These are phyloP conservation scores for Taphrina deformans DNA, from an alignment of 1,139 yeast species.

Conservation along the genomic window DNA sequence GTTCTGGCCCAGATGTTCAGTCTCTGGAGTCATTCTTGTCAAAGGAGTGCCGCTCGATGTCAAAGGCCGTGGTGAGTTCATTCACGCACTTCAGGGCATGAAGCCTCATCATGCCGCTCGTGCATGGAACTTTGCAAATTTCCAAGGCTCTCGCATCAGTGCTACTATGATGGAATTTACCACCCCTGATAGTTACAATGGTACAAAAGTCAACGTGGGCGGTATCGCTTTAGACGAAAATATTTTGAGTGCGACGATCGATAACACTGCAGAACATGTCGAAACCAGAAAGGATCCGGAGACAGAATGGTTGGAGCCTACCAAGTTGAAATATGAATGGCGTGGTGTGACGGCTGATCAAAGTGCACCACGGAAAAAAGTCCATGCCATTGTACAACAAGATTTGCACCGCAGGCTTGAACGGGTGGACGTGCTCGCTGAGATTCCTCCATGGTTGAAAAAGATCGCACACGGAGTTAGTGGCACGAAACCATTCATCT, in stretches of 20 bases:
- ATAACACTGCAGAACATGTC: conserved; percentile 65
- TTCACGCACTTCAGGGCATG: conserved; percentile 99
- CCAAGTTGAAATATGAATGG: conserved; percentile 60
- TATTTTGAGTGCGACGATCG: conserved; percentile 63
- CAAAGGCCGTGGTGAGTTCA: conserved; percentile 73
- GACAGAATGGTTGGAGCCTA: conserved; percentile 92
- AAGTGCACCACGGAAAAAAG: conserved; percentile 27
- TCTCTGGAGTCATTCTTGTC: conserved; percentile 59
- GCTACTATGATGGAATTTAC: conserved; percentile 93
- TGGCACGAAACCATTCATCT: conserved; percentile 92
- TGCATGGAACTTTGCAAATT: conserved; percentile 89
- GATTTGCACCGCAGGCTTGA: conserved; percentile 53
- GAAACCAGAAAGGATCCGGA: conserved; percentile 63
- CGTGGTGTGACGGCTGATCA: conserved; percentile 51
- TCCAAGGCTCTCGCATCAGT: conserved; percentile 71
- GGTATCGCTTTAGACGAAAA: conserved; percentile 66
- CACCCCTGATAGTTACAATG: conserved; percentile 86
- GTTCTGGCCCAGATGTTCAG: conserved; percentile 89
- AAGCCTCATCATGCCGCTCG: conserved; percentile 99
- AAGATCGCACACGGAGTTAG: conserved; percentile 91
- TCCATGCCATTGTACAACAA: conserved; percentile 55
- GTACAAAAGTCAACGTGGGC: conserved; percentile 76
- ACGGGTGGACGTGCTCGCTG: conserved; percentile 96
- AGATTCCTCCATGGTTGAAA: conserved; percentile 90
- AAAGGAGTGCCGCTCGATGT: conserved; percentile 43